A percentile compares a stretch with the other conserved stretches of the same genome.
phyloP scores from a whole-genome alignment of 106 monocot species.

The Posidonia australis region DNA sequence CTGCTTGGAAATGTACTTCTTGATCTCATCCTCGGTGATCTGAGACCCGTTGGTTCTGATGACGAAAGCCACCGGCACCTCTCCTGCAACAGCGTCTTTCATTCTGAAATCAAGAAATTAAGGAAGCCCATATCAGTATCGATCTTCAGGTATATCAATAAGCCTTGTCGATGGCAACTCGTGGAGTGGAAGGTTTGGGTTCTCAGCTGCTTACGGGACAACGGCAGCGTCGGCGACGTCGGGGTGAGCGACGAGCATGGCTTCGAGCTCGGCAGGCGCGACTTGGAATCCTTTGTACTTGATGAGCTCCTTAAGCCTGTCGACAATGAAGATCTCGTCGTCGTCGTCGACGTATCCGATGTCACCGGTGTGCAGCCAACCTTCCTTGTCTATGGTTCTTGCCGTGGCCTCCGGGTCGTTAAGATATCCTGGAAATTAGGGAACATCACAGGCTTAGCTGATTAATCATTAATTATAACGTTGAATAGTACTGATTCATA shows the following conservation, averaged over 20 bases:
- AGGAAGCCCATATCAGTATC: no score
- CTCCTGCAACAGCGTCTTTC: conserved; percentile 19
- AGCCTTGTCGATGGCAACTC: no score
- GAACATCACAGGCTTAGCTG: no score
- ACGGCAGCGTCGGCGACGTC: conserved; percentile 25
- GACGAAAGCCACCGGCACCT: conserved; percentile 27
- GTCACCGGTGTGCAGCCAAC: conserved; percentile 93
- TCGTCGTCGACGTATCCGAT: conserved; percentile 69
- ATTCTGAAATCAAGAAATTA: conserved; percentile 13
- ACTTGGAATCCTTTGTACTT: conserved; percentile 57
- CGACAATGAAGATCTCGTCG: conserved; percentile 90
- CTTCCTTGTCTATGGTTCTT: conserved; percentile 63
- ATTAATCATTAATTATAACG: no score
- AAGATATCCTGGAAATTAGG: conserved; percentile 60
- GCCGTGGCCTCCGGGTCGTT: conserved; percentile 74
- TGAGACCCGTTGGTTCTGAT: conserved; percentile 1
- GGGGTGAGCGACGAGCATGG: conserved; percentile 18
- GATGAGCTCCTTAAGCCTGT: conserved; percentile 83
- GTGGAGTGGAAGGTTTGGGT: not conserved
- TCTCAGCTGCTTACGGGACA: conserved; percentile 11
- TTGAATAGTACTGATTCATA: no score
- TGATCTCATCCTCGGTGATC: conserved; percentile 54
- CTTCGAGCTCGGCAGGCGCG: conserved; percentile 27
- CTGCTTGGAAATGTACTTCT: conserved; percentile 50
- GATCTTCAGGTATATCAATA: no score